Conservation (phyloP, 2,329 filamentous ascomycete species). For the Alternaria triticina region DNA sequence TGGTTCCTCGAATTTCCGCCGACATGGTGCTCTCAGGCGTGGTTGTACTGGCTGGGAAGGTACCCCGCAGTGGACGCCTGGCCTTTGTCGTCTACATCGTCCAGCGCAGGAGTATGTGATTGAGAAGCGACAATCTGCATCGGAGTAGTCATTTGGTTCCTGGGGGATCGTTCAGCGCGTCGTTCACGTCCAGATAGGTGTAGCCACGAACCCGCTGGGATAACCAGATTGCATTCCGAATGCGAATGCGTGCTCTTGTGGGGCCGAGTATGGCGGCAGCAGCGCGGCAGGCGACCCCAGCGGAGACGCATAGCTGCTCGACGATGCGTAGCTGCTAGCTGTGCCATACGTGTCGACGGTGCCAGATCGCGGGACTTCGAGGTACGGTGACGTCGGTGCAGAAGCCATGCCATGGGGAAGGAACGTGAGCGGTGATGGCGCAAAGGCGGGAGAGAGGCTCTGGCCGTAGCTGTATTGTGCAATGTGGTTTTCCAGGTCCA, state of each 20-base stretch:
- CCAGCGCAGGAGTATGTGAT: conserved; percentile 27
- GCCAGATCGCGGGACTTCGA: conserved; percentile 52
- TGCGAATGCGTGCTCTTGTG: conserved; percentile 51
- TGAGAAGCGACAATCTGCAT: conserved; percentile 29
- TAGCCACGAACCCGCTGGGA: conserved; percentile 53
- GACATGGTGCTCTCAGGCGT: conserved; percentile 16
- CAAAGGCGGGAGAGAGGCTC: conserved; percentile 59
- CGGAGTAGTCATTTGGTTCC: conserved; percentile 46
- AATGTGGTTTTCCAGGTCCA: conserved; percentile 50
- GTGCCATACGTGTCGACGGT: conserved; percentile 38
- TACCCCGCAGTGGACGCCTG: conserved; percentile 25
- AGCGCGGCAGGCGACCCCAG: conserved; percentile 46
- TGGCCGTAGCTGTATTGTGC: conserved; percentile 50
- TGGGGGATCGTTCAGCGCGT: conserved; percentile 52
- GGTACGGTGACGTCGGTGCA: conserved; percentile 49
- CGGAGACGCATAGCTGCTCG: conserved; percentile 46
- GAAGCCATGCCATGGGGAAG: conserved; percentile 43
- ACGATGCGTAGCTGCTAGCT: conserved; percentile 37
- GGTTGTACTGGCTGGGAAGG: conserved; percentile 28
- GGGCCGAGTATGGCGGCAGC: conserved; percentile 42
- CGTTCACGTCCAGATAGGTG: conserved; percentile 52
- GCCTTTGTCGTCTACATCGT: conserved; percentile 19
- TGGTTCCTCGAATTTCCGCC: conserved; percentile 1
- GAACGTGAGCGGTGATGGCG: conserved; percentile 54
- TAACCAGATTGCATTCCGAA: conserved; percentile 50